Evolutionary conservation across 2,329 filamentous ascomycete species (phyloP).

Genomic region (Nemania sp.): DNA sequence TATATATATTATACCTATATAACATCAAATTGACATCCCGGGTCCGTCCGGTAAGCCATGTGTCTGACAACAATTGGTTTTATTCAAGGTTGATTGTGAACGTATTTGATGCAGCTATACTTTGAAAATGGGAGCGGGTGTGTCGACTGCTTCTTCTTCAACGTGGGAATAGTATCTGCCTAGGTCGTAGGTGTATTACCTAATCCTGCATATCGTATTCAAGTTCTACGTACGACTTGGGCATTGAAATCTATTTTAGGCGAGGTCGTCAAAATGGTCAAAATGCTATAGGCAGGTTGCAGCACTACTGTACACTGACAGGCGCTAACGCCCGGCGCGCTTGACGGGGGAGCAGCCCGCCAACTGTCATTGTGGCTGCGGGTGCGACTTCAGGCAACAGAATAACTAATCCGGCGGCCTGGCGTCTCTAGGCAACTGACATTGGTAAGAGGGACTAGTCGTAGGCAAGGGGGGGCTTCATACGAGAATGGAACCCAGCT

Average conservation of each 20-base stretch:
- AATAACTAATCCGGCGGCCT: slow-evolving; percentile 12
- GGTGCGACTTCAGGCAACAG: slow-evolving; percentile 13
- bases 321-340: slow-evolving; percentile 9
- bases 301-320: neutral
- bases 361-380: neutral
- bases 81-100: too few species aligned
- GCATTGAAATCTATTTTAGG: slow-evolving; percentile 11
- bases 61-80: neutral
- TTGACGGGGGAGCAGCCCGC: neutral
- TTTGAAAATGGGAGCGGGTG: too few species aligned
- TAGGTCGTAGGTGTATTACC: too few species aligned
- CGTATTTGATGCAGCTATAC: too few species aligned
- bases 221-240: too few species aligned
- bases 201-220: too few species aligned
- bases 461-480: neutral
- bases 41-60: slow-evolving; percentile 5
- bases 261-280: neutral
- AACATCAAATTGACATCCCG: slow-evolving; percentile 27
- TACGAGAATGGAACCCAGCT: neutral
- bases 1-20: slow-evolving; percentile 38
- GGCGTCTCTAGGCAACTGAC: slow-evolving; percentile 9
- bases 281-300: neutral
- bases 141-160: too few species aligned
- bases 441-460: neutral
- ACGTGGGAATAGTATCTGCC: too few species aligned